phyloP scores from a whole-genome alignment of 805 yeast genomes.

The Metschnikowia santaceciliae region DNA sequence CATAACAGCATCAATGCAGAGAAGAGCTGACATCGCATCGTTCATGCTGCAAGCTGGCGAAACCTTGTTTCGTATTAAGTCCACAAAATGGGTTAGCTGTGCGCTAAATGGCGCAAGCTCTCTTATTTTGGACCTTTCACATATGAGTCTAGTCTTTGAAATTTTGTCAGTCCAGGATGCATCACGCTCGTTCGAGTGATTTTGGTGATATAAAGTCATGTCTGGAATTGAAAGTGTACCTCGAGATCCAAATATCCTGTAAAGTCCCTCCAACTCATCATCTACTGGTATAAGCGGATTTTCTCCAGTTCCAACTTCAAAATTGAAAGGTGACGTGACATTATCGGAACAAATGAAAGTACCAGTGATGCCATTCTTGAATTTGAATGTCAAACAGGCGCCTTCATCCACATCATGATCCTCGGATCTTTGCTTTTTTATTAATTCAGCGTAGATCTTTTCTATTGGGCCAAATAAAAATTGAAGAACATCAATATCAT shows the following conservation, averaged over 20 bases:
- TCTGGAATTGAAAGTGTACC: conserved; percentile 42
- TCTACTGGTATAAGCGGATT: conserved; percentile 38
- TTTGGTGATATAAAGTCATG: conserved; percentile 33
- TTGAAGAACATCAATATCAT: conserved; percentile 36
- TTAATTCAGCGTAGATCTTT: conserved; percentile 34
- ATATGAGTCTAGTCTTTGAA: conserved; percentile 12
- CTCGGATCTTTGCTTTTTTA: conserved; percentile 26
- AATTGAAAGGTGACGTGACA: conserved; percentile 38
- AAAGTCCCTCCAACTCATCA: conserved; percentile 30
- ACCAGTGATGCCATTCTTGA: conserved; percentile 36
- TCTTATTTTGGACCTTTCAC: conserved; percentile 13
- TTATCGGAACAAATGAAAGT: conserved; percentile 42
- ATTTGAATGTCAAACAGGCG: conserved; percentile 36
- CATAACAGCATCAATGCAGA: conserved; percentile 35
- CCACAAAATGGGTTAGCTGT: conserved; percentile 36
- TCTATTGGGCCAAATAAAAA: conserved; percentile 37
- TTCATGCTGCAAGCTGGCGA: conserved; percentile 31
- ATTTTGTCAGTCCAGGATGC: conserved; percentile 26
- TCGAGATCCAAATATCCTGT: conserved; percentile 35
- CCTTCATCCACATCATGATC: conserved; percentile 37
- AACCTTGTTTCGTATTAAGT: conserved; percentile 27
- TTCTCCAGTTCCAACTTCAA: conserved; percentile 42
- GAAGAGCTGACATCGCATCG: conserved; percentile 36
- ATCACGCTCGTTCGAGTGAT: conserved; percentile 7
- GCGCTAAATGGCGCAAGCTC: conserved; percentile 31